Evolutionary conservation across 73 alveolate genomes (phyloP).

Genomic region (Paramecium primaurelia): DNA sequence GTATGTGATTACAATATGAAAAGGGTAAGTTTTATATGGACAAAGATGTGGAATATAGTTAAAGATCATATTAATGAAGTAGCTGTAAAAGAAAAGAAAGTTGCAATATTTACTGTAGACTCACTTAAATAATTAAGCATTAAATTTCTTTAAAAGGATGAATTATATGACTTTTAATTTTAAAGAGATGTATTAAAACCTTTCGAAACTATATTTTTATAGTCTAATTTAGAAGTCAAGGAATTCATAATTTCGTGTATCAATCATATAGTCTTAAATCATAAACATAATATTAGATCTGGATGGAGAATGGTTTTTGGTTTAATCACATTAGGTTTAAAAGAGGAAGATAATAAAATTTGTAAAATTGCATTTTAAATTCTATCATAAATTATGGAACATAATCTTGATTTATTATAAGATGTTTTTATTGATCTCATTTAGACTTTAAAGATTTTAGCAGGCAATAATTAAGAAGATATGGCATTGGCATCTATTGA

Average conservation of each 20-base stretch:
- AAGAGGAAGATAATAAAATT: constrained; percentile 50
- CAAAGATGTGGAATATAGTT: constrained; percentile 68
- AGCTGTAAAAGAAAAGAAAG: constrained; percentile 60
- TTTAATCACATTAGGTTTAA: constrained; percentile 17
- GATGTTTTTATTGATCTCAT: constrained; percentile 58
- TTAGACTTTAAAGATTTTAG: neutral
- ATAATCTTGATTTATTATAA: constrained; percentile 44
- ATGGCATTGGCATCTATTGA: constrained; percentile 57
- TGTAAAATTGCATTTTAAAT: constrained; percentile 41
- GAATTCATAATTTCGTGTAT: constrained; percentile 47
- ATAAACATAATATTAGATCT: constrained; percentile 24
- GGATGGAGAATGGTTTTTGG: constrained; percentile 61
- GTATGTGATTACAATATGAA: constrained; percentile 84
- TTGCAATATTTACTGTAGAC: constrained; percentile 69
- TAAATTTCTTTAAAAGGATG: constrained; percentile 78
- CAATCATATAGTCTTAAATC: constrained; percentile 47
- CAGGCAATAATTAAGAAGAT: constrained; percentile 46
- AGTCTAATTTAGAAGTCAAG: constrained; percentile 5
- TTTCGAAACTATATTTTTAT: constrained; percentile 58
- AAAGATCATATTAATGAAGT: constrained; percentile 75
- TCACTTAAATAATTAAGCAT: constrained; percentile 78
- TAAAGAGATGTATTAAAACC: constrained; percentile 85
- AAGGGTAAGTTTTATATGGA: constrained; percentile 79
- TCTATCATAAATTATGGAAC: constrained; percentile 33
- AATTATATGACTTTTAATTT: constrained; percentile 69